Percentiles rank a stretch among this genome's conserved stretches.
Evolutionary conservation across 164 flowering plant genomes (phyloP).

Genomic region (Hamamelis virginiana): DNA sequence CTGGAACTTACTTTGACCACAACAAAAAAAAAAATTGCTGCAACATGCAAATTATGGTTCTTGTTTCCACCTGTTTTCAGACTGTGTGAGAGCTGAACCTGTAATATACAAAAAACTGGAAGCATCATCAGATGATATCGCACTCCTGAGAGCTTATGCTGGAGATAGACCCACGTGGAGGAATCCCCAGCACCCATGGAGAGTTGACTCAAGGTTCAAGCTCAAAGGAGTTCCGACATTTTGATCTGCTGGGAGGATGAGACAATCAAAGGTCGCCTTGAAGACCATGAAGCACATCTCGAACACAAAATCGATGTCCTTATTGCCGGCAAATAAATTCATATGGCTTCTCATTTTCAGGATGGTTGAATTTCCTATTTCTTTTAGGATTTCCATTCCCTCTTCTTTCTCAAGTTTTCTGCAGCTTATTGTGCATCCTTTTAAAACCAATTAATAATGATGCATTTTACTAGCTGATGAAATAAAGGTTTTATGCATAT

Average conservation of each 20-base stretch:
- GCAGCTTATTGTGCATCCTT: too few species aligned
- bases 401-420: too few species aligned
- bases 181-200: constrained; percentile 78
- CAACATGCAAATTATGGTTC: neutral
- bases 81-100: constrained; percentile 96
- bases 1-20: too few species aligned
- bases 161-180: constrained; percentile 98
- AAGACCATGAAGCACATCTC: constrained; percentile 87
- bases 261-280: constrained; percentile 69
- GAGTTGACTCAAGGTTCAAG: constrained; percentile 71
- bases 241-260: constrained; percentile 78
- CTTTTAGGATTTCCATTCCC: too few species aligned
- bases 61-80: constrained; percentile 28
- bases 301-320: constrained; percentile 68
- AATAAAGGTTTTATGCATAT: too few species aligned
- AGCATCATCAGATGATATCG: constrained; percentile 51
- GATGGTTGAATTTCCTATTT: too few species aligned
- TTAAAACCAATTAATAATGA: too few species aligned
- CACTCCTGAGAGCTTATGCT: constrained; percentile 78
- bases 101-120: constrained; percentile 81
- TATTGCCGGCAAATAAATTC: constrained; percentile 30
- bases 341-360: neutral
- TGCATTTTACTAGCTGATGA: too few species aligned
- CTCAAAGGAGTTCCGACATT: constrained; percentile 91
- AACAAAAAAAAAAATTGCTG: too few species aligned